Base-by-base conservation (phyloP, 78 protist species). In the Fonticula alba region DNA sequence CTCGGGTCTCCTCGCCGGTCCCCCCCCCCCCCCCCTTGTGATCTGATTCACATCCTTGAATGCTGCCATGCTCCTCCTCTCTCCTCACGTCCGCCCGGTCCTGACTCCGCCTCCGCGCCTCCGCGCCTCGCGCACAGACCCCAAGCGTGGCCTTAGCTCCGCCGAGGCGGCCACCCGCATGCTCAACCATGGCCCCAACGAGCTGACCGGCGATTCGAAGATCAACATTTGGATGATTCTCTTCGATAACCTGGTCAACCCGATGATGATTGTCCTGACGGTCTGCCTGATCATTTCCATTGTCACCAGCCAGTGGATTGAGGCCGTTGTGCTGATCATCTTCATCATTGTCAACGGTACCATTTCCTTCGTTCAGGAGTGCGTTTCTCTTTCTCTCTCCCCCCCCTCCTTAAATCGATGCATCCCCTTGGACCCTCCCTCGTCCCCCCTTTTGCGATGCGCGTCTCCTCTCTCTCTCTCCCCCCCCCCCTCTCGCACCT, bases 301-400 rank as follows among this genome's bases (percentile, higher is more conserved):
- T 13, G 61, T 5, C 2, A 24, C 14, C 19, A 7, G 13, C 7
- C 40, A 67, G 20, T 11, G 5, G 10, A n/a, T 55, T 1, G 56
- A 68, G 22, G 26, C 27, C 4, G 47, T 3, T 53, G 83, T 83
- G 37, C 66, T 85, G 69, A 20, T 57, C 38, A 62, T 73, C 33
- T 90, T 89, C 24, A 78, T 89, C 29, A 0, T 84, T 11, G 32
- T 78, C 40, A 89, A 82, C 36, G 74, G 73, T 38, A 60, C 64
- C 35, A 78, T 89, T 68, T 31, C 78, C 41, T 83, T 37, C 69
- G 35, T 67, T 20, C 93, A 87, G 71, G 87, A 87, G 50, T 65
- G 59, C 2, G 75, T 71, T 64, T 73, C 88, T 5, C 26, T 47
- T 14, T 47, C 6, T 19, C 53, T 5, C 53, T 47, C 10, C 20